These are phyloP conservation scores for Fraxinus quadrangulata DNA, from an alignment of 257 asterid genomes.

Conservation along the genomic window DNA sequence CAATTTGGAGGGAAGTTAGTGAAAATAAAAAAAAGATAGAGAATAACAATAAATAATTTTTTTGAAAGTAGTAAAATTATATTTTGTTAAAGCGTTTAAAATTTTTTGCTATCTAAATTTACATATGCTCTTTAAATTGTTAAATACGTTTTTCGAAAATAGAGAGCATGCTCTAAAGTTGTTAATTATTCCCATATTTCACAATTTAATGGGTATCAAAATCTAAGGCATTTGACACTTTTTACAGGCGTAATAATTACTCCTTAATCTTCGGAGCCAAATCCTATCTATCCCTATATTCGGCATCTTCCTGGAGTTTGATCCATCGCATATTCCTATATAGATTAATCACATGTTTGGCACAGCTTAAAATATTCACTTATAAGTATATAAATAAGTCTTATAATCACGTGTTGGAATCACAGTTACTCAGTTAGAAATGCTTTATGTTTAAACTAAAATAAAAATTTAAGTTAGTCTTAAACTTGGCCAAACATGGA, in stretches of 20 bases:
- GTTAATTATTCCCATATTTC: background rate
- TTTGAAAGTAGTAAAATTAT: too few relatives aligned
- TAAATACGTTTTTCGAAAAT: too few relatives aligned
- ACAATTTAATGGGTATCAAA: background rate
- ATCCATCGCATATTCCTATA: constrained; percentile 27
- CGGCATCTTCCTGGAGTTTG: background rate
- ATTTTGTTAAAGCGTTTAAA: too few relatives aligned
- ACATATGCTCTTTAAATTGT: too few relatives aligned
- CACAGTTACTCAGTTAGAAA: background rate
- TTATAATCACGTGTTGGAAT: background rate
- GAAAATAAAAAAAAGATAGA: too few relatives aligned
- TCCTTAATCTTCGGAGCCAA: constrained; percentile 11
- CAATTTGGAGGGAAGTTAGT: too few relatives aligned
- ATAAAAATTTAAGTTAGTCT: background rate
- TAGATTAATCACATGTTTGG: background rate
- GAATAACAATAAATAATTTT: too few relatives aligned
- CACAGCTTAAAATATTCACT: background rate
- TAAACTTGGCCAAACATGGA: background rate
- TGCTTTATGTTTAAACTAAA: too few relatives aligned
- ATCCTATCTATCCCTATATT: background rate
- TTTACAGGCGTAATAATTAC: background rate
- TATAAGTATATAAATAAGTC: background rate
- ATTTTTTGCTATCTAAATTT: too few relatives aligned
- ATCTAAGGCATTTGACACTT: background rate
- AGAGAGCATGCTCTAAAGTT: too few relatives aligned